Base-by-base conservation (phyloP, 148 eudicot species). In the Vaccinium myrtillus region DNA sequence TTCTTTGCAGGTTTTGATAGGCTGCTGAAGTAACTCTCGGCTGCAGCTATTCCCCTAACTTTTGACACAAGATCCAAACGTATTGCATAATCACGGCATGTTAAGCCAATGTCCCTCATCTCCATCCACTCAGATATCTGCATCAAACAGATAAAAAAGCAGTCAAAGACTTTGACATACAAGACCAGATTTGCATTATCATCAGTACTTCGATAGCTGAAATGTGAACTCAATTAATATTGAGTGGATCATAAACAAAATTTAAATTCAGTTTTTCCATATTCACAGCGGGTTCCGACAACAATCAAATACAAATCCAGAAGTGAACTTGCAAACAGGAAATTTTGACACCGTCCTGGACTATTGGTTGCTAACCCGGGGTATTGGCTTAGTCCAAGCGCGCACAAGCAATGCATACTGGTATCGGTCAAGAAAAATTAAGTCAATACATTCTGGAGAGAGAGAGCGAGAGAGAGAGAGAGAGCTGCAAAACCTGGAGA, bases 41-140 rank as follows among this genome's bases (percentile, higher is more conserved):
- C 97, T 84, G 88, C 93, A 19, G 76, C 82, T 67, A 93, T 77
- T 15, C 95, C 98, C 78, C 87, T 84, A 25, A 73, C 87, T 84
- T 91, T 94, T 49, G 85, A 87, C 21, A 89, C 82, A 30, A 94
- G 90, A 87, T 88, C 92, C 86, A 96, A 80, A 51, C 86, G 91
- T 13, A 90, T 39, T 2, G 94, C 90, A 69, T 84, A 51, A 23
- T 94, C 92, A 25, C 71, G 75, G 80, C 77, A 18, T 10, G 90
- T 82, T 56, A 84, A 81, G 84, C 87, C 84, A 4, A 83, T 84
- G 54, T 89, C 79, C 70, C 87, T 85, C 86, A 19, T 85, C 43
- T 92, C 92, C 97, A 94, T 92, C 98, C 98, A 96, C 84, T 92
- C 93, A 85, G 94, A 88, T 78, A 96, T 85, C 98, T 96, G 88